Conservation (phyloP, 1,139 yeast genomes). For the Zygoascus meyerae region DNA sequence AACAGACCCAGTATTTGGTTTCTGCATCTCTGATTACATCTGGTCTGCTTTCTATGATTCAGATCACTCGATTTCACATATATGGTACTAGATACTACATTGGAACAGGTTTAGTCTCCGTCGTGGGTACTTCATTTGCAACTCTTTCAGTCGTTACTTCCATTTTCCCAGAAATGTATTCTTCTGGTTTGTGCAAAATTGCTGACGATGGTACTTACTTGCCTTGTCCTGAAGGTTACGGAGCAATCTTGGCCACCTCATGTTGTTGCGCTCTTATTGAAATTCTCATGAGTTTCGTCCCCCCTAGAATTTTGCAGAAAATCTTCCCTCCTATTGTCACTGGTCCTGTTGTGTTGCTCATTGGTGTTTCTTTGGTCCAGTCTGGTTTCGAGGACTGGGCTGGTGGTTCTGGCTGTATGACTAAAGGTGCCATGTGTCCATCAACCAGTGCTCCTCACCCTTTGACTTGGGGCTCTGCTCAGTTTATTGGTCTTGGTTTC, state of each 20-base stretch:
- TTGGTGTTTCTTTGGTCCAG: constrained; percentile 63
- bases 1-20: constrained; percentile 61
- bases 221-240: constrained; percentile 87
- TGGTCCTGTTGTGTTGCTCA: constrained; percentile 82
- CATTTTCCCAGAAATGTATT: constrained; percentile 76
- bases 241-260: constrained; percentile 78
- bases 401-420: constrained; percentile 65
- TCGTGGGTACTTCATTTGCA: constrained; percentile 86
- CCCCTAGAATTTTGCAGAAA: constrained; percentile 61
- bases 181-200: constrained; percentile 59
- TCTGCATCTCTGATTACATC: constrained; percentile 70
- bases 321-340: constrained; percentile 86
- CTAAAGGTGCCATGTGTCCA: constrained; percentile 47
- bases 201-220: constrained; percentile 55
- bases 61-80: constrained; percentile 75
- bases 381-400: constrained; percentile 79
- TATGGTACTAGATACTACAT: constrained; percentile 65
- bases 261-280: constrained; percentile 70
- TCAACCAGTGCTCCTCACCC: constrained; percentile 45
- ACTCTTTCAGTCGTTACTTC: constrained; percentile 73
- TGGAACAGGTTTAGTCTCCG: constrained; percentile 84
- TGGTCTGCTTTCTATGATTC: constrained; percentile 67
- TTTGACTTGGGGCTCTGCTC: constrained; percentile 77
- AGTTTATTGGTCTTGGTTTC: constrained; percentile 81
- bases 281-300: constrained; percentile 64